phyloP scores from a whole-genome alignment of 1,284 basidiomycete species.

The Ustilago tritici region DNA sequence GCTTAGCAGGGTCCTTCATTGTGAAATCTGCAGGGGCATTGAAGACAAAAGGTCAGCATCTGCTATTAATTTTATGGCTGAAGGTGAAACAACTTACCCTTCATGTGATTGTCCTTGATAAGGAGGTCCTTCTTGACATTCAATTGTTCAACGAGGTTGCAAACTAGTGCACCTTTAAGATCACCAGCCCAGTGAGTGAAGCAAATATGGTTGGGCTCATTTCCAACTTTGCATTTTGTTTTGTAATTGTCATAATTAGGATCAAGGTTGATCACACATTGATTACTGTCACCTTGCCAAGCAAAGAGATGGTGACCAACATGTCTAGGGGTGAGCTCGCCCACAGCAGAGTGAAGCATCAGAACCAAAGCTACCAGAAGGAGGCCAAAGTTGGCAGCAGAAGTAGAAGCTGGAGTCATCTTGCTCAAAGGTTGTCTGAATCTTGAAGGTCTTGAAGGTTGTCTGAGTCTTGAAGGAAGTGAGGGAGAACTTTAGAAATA shows the following conservation, averaged over 20 bases:
- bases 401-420: not conserved
- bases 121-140: not conserved
- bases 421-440: not conserved
- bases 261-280: not conserved
- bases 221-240: not conserved
- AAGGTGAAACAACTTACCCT: not conserved
- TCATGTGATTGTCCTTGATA: not conserved
- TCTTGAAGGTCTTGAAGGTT: too few species aligned
- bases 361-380: not conserved
- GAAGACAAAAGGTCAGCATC: not conserved
- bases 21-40: slow-evolving; percentile 2
- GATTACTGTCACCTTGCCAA: not conserved
- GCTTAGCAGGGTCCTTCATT: not conserved
- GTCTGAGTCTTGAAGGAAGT: too few species aligned
- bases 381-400: not conserved
- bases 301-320: not conserved
- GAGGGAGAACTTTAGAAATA: too few species aligned
- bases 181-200: slow-evolving; percentile 9
- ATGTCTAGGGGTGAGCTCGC: not conserved
- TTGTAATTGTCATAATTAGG: not conserved
- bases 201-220: slow-evolving; percentile 1
- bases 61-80: not conserved
- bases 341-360: not conserved
- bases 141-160: not conserved
- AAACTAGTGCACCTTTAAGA: not conserved